Conservation (phyloP, 306 rosid species). For the Nissolia schottii region DNA sequence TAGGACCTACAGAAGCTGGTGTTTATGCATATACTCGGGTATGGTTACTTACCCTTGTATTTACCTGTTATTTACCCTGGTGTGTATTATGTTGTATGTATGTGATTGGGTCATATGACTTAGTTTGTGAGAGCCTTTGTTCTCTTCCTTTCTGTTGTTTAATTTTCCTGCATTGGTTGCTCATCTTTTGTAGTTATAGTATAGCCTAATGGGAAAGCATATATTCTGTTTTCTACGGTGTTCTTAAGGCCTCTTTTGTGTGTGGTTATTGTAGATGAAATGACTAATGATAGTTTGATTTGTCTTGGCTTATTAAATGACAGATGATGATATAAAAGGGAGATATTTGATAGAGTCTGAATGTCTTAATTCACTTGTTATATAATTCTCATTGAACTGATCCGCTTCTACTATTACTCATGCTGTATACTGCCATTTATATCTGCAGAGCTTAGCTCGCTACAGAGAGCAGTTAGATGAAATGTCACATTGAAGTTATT, state of each 20-base stretch:
- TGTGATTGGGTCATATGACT: background rate
- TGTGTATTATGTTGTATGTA: background rate
- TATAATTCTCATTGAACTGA: background rate
- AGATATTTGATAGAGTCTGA: background rate
- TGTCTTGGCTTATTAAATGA: background rate
- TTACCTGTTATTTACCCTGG: background rate
- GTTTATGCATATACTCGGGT: slow-evolving; percentile 93
- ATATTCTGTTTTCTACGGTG: background rate
- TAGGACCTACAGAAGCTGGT: slow-evolving; percentile 81
- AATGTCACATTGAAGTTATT: slow-evolving; percentile 26
- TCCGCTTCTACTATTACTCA: slow-evolving; percentile 5
- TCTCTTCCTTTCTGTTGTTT: background rate
- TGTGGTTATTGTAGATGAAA: background rate
- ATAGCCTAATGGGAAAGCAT: background rate
- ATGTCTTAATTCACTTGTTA: background rate
- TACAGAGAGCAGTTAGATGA: slow-evolving; percentile 56
- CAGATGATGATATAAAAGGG: background rate
- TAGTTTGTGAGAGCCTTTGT: background rate
- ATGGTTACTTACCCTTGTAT: slow-evolving; percentile 12
- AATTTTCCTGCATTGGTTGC: background rate
- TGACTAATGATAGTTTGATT: background rate
- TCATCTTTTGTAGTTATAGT: background rate
- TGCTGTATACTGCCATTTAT: slow-evolving; percentile 21
- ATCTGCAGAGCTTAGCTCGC: slow-evolving; percentile 48
- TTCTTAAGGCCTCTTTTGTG: background rate